Conservation (phyloP, 2,329 filamentous ascomycete genomes). For the Penicillium palitans region DNA sequence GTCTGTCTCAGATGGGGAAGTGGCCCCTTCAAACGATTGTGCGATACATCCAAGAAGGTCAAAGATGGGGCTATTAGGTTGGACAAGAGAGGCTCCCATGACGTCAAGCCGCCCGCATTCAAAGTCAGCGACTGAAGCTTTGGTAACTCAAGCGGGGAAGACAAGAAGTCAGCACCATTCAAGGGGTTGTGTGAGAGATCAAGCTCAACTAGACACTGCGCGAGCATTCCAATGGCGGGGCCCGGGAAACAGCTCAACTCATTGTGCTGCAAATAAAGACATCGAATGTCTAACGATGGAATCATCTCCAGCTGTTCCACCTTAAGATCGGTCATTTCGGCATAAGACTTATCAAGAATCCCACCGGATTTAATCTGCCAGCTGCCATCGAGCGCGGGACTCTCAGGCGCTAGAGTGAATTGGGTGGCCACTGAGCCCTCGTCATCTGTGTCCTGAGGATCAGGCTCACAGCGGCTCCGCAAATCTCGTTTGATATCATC, state of each 20-base stretch:
- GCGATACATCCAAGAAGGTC: slow-evolving; percentile 74
- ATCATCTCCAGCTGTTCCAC: slow-evolving; percentile 50
- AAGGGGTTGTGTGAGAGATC: slow-evolving; percentile 76
- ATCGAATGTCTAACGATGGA: slow-evolving; percentile 51
- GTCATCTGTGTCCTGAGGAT: slow-evolving; percentile 39
- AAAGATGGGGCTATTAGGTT: slow-evolving; percentile 73
- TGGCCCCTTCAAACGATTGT: slow-evolving; percentile 71
- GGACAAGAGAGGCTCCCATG: slow-evolving; percentile 64
- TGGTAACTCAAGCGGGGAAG: slow-evolving; percentile 67
- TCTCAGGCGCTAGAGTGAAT: slow-evolving; percentile 49
- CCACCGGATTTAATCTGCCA: slow-evolving; percentile 43
- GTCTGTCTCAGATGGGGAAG: slow-evolving; percentile 65
- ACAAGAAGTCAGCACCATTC: slow-evolving; percentile 64
- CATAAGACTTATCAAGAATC: slow-evolving; percentile 69
- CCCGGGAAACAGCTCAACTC: slow-evolving; percentile 68
- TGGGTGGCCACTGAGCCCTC: slow-evolving; percentile 45
- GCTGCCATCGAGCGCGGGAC: slow-evolving; percentile 30
- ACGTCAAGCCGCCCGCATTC: slow-evolving; percentile 69
- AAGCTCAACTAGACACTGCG: slow-evolving; percentile 67
- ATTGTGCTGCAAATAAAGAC: slow-evolving; percentile 75
- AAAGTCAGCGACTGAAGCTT: slow-evolving; percentile 76
- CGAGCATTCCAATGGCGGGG: slow-evolving; percentile 67
- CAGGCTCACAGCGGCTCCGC: slow-evolving; percentile 62
- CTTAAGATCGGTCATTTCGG: slow-evolving; percentile 59
- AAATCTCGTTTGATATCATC: slow-evolving; percentile 78